Evolutionary conservation across 352 stramenopile genomes (phyloP).

Genomic region (Aphanomyces invadans): DNA sequence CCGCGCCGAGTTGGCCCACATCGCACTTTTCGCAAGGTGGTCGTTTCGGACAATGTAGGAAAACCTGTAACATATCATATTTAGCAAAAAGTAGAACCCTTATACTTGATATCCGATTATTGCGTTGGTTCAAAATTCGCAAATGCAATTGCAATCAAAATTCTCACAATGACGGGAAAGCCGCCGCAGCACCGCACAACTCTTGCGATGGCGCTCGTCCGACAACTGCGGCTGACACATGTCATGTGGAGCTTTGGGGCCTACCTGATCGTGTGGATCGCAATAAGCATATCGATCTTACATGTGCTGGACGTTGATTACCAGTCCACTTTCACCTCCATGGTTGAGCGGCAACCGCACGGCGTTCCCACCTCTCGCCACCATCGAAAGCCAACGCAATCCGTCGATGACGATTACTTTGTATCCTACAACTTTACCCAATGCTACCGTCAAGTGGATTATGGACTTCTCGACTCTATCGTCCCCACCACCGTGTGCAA

Average conservation of each 20-base stretch:
- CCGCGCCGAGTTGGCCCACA: neutral
- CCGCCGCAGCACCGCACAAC: neutral
- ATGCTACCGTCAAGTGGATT: constrained; percentile 22
- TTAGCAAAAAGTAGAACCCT: neutral
- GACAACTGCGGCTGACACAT: constrained; percentile 2
- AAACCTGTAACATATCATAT: neutral
- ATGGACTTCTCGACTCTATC: constrained; percentile 18
- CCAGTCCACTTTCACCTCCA: neutral
- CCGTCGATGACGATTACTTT: constrained; percentile 10
- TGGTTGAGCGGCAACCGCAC: neutral
- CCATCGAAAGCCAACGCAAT: neutral
- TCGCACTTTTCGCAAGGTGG: neutral
- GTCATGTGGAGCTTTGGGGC: constrained; percentile 17
- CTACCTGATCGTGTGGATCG: constrained; percentile 22
- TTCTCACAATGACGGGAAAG: neutral
- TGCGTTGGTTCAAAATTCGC: neutral
- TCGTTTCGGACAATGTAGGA: neutral
- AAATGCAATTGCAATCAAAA: neutral
- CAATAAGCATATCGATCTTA: constrained; percentile 22
- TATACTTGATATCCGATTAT: too few relatives aligned
- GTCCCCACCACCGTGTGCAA: neutral
- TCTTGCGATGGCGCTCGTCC: constrained; percentile 8
- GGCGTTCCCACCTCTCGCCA: neutral
- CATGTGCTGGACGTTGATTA: constrained; percentile 23
- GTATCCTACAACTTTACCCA: constrained; percentile 24